phyloP scores from a whole-genome alignment of 1,284 basidiomycete species.

The Apiotrichum akiyoshidainum region DNA sequence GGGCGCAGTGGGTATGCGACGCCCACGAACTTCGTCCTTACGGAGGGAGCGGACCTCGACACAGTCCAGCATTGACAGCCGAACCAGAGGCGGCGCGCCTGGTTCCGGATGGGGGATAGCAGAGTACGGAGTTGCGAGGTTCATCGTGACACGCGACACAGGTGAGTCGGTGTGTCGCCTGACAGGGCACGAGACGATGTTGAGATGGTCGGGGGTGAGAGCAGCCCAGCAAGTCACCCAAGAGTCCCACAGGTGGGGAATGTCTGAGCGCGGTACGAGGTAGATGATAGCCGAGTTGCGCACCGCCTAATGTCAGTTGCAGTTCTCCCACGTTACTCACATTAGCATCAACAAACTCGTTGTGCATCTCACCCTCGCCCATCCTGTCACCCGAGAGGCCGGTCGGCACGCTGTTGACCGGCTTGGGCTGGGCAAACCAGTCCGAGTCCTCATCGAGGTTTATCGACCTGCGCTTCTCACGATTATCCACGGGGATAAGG shows the following conservation, averaged over 20 bases:
- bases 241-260: slow-evolving; percentile 38
- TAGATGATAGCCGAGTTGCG: slow-evolving; percentile 36
- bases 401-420: slow-evolving; percentile 33
- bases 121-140: slow-evolving; percentile 18
- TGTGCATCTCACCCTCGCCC: slow-evolving; percentile 42
- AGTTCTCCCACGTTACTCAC: background rate
- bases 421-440: slow-evolving; percentile 15
- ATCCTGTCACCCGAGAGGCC: slow-evolving; percentile 38
- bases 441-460: slow-evolving; percentile 16
- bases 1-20: slow-evolving; percentile 36
- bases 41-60: slow-evolving; percentile 41
- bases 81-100: slow-evolving; percentile 26
- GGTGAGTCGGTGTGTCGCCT: background rate
- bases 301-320: slow-evolving; percentile 20
- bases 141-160: background rate
- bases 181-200: slow-evolving; percentile 24
- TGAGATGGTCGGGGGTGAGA: slow-evolving; percentile 25
- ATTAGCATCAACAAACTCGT: background rate
- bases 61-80: slow-evolving; percentile 38
- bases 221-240: slow-evolving; percentile 42
- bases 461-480: background rate
- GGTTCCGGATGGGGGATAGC: slow-evolving; percentile 28
- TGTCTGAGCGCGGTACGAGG: slow-evolving; percentile 25
- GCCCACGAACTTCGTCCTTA: slow-evolving; percentile 36
- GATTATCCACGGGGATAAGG: background rate